Base-by-base conservation (phyloP, 331 rosid genomes). In the Quercus tomentella region DNA sequence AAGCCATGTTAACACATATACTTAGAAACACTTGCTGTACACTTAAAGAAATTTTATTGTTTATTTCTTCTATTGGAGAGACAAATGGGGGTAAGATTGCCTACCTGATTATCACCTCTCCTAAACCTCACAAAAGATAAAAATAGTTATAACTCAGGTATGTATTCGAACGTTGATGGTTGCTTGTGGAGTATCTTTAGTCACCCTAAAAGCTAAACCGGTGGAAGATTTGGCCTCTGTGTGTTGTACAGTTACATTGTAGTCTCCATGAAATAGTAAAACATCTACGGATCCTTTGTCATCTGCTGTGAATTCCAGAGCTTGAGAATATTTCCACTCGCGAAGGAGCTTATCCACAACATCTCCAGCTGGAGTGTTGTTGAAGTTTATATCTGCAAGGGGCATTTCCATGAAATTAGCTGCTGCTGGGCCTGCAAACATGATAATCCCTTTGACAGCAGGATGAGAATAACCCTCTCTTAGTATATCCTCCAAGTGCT, bases 401-500 rank as follows among this genome's bases (percentile, higher is more conserved):
- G 85, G 37, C 25, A 80, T 86, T 5, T 74, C 69, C 15, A 87
- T 86, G 79, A 92, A 94, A 57, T 93, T 92, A 18, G 91, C 98
- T 21, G 69, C 33, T 60, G 26, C 79, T 69, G 98, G 97, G 68
- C 95, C 98, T 0, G 86, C 80, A 76, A 92, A 94, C 79, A 89
- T 87, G 83, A 91, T 82, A 70, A 94, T 94, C 78, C 97, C 98
- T 82, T 89, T 11, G 31, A 94, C 90, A 1, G 86, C 87, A 62
- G 92, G 94, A 78, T 91, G 97, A n/a, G 93, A 80, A 68, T 88
- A 94, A 1, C 76, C 93, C 77, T 94, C 98, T 79, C 93, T 82
- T 41, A 91, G 83, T 54, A 92, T 65, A 76, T 87, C 91, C 77
- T 91, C 97, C 79, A 90, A 86, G 81, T 88, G 80, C 75, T 88